Evolutionary conservation across 768 basidiomycete species (phyloP), one percentile per base, ranked within the genome.

Genomic region (Hericium rajendrae): DNA sequence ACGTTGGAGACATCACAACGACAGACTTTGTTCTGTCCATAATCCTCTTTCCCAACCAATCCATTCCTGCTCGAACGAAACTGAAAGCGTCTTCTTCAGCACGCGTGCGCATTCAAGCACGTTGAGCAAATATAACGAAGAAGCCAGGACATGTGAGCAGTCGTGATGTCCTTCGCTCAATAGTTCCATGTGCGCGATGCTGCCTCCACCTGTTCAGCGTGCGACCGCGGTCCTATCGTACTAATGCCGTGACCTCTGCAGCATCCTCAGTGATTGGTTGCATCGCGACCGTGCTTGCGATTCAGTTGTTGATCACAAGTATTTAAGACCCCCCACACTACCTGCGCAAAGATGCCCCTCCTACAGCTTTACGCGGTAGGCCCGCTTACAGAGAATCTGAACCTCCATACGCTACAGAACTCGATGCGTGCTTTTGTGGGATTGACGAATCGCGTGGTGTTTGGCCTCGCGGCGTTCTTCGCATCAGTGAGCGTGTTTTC

Each of bases 401-500:
- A 46, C 20, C 16, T 46, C n/a, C n/a, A 46, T 20, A 18, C 41
- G 41, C 43, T 46, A n/a, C n/a, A 10, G 15, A 46, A 46, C 43
- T n/a, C 43, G 13, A 46, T 46, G 43, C 43, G 43, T 11, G 16
- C 43, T 9, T 46, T 46, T 46, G 43, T 46, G 10, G 43, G 20
- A n/a, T 20, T n/a, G 43, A 46, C 43, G 43, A 46, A 46, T 20
- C 43, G 43, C 43, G 43, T 20, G 9, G 18, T 20, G 18, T n/a
- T 46, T 13, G 22, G 49, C 12, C 16, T 51, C 22, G 57, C 50
- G 38, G 57, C 54, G 49, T 24, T 60, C 12, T 55, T 32, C 55
- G 52, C 43, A 20, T 54, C 61, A 5, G 32, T 51, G 5, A 48
- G 57, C 22, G 28, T 59, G 11, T 38, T 50, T 15, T 59, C 61